Conservation (phyloP, 352 stramenopile genomes). For the Globisporangium splendens region DNA sequence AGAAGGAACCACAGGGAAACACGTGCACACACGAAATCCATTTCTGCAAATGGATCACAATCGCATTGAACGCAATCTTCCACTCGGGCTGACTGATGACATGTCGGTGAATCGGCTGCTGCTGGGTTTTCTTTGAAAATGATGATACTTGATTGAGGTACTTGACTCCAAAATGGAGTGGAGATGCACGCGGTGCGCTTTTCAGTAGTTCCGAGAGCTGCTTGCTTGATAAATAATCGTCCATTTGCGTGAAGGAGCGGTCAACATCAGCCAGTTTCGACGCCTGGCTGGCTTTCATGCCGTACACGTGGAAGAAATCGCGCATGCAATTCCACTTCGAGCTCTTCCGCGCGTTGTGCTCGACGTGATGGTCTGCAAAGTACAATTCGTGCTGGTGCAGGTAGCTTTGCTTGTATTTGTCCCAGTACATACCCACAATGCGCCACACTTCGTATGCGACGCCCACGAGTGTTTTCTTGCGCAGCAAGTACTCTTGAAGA, state of each 20-base stretch:
- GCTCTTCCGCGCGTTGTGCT: background rate
- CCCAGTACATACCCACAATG: constrained; percentile 57
- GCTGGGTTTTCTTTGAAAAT: constrained; percentile 3
- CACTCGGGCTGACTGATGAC: constrained; percentile 54
- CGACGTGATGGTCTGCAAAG: constrained; percentile 30
- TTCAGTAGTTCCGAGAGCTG: constrained; percentile 19
- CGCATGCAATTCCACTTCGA: constrained; percentile 36
- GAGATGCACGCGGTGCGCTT: constrained; percentile 21
- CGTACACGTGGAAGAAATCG: constrained; percentile 47
- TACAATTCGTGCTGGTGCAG: constrained; percentile 63
- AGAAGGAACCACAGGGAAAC: constrained; percentile 71
- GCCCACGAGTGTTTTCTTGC: constrained; percentile 30
- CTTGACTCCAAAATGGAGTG: constrained; percentile 32
- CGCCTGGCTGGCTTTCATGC: constrained; percentile 40
- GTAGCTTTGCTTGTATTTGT: constrained; percentile 54
- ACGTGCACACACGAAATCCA: constrained; percentile 48
- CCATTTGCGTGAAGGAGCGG: constrained; percentile 8
- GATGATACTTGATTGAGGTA: constrained; percentile 22
- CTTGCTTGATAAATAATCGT: constrained; percentile 19
- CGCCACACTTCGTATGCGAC: constrained; percentile 57
- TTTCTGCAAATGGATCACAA: constrained; percentile 57
- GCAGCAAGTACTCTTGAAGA: constrained; percentile 32
- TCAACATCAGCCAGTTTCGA: constrained; percentile 21
- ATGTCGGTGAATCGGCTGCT: constrained; percentile 19
- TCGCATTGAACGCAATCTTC: constrained; percentile 62